Conservation (phyloP, 2,329 filamentous ascomycete species). For the Colletotrichum liaoningense region DNA sequence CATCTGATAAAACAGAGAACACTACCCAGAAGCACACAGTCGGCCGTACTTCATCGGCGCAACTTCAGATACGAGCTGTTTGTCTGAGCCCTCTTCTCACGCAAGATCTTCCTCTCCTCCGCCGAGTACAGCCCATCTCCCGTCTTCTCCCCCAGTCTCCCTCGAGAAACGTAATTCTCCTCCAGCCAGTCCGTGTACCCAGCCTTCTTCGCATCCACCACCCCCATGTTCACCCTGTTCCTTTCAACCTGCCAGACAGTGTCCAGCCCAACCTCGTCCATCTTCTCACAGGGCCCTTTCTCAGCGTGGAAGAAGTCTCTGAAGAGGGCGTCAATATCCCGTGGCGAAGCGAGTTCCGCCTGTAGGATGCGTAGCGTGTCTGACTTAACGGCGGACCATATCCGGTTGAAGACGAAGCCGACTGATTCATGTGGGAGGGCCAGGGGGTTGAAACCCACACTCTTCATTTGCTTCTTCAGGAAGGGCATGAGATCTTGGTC, state of each 20-base stretch:
- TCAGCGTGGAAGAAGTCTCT: slow-evolving; percentile 44
- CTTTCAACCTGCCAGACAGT: slow-evolving; percentile 45
- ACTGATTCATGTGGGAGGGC: slow-evolving; percentile 43
- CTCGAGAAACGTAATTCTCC: slow-evolving; percentile 41
- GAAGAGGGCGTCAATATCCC: slow-evolving; percentile 47
- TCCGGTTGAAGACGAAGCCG: slow-evolving; percentile 48
- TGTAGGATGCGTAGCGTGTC: slow-evolving; percentile 45
- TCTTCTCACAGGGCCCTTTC: slow-evolving; percentile 45
- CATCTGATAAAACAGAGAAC: no score
- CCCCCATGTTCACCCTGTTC: slow-evolving; percentile 36
- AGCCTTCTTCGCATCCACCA: slow-evolving; percentile 19
- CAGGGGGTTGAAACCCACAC: slow-evolving; percentile 43
- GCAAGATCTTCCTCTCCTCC: slow-evolving; percentile 40
- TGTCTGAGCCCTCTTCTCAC: slow-evolving; percentile 33
- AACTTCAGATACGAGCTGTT: slow-evolving; percentile 8
- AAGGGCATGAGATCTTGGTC: slow-evolving; percentile 43
- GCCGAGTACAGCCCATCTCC: slow-evolving; percentile 42
- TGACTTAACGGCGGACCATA: slow-evolving; percentile 49
- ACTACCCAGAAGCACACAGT: no score
- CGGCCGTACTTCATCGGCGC: neutral
- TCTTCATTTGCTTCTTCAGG: slow-evolving; percentile 41
- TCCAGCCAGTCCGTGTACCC: slow-evolving; percentile 40
- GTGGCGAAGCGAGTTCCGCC: slow-evolving; percentile 45
- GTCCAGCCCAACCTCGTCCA: slow-evolving; percentile 48
- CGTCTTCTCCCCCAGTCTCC: slow-evolving; percentile 45